Conservation (phyloP, 2,329 filamentous ascomycete species). For the Hymenoscyphus linearis region DNA sequence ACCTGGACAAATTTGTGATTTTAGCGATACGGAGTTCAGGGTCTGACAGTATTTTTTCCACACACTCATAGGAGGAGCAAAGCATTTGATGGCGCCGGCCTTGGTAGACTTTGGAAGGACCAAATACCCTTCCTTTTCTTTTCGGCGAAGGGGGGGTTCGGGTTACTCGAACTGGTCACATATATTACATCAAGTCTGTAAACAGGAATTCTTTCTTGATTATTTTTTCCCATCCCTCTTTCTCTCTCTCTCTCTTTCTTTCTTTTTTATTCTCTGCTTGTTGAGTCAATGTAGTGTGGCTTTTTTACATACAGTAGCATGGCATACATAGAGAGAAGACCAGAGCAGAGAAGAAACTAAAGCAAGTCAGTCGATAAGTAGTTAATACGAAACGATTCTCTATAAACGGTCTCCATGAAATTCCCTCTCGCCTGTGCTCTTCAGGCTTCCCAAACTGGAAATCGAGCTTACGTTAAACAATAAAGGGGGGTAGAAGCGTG, state of each 20-base stretch:
- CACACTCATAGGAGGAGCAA: background rate
- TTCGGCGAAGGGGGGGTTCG: background rate
- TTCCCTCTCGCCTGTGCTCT: too few relatives aligned
- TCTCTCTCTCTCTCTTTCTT: background rate
- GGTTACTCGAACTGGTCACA: background rate
- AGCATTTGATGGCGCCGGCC: background rate
- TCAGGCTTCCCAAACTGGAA: too few relatives aligned
- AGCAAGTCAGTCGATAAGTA: background rate
- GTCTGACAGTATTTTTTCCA: background rate
- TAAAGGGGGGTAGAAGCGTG: too few relatives aligned
- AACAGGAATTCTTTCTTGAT: background rate
- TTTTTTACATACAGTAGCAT: too few relatives aligned
- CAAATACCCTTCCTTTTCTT: background rate
- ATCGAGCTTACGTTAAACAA: too few relatives aligned
- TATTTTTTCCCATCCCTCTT: too few relatives aligned
- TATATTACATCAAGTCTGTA: background rate
- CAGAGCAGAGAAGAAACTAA: background rate
- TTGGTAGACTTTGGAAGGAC: background rate
- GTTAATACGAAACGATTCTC: background rate
- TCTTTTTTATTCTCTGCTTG: too few relatives aligned
- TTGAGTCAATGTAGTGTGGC: too few relatives aligned
- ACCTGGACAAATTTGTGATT: background rate
- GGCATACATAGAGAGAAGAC: too few relatives aligned
- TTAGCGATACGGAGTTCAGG: background rate
- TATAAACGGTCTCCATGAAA: too few relatives aligned